Evolutionary conservation across 192 early-diverging fungal genomes (phyloP).

Genomic region (Diversispora eburnea): DNA sequence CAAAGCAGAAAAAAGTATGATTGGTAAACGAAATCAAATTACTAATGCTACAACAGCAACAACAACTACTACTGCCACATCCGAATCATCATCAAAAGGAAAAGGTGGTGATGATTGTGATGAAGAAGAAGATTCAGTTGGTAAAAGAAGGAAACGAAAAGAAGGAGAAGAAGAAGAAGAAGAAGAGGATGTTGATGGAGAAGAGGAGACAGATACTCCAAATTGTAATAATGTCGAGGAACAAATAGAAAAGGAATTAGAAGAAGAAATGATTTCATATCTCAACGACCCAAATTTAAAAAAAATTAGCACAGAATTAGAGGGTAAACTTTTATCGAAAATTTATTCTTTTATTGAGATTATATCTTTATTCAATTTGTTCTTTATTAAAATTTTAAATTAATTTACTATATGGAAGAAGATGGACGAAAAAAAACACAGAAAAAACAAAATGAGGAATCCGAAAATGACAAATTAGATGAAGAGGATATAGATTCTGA

Average conservation of each 20-base stretch:
- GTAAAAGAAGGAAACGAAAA: conserved; percentile 29
- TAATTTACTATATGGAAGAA: not conserved
- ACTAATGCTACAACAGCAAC: not conserved
- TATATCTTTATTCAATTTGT: too few relatives aligned
- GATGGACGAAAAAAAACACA: conserved; percentile 20
- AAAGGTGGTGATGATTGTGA: conserved; percentile 32
- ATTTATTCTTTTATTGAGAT: not conserved
- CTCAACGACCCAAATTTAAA: conserved; percentile 33
- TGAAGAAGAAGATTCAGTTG: conserved; percentile 31
- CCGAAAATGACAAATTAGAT: conserved; percentile 2
- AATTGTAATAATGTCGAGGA: conserved; percentile 16
- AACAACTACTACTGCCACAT: not conserved
- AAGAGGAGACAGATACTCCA: conserved; percentile 33
- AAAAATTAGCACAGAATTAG: conserved; percentile 37
- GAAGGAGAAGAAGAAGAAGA: conserved; percentile 29
- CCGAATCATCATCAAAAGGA: conserved; percentile 3
- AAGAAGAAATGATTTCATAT: conserved; percentile 36
- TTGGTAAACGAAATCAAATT: conserved; percentile 21
- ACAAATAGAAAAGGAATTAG: conserved; percentile 40
- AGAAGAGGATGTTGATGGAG: conserved; percentile 35
- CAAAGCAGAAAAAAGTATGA: conserved; percentile 43
- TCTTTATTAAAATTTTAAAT: too few relatives aligned
- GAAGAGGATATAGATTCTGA: conserved; percentile 27
- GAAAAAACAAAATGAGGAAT: not conserved
- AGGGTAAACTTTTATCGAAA: conserved; percentile 27